phyloP scores from a whole-genome alignment of 1,139 yeast species.

The Yamadazyma siamensis region DNA sequence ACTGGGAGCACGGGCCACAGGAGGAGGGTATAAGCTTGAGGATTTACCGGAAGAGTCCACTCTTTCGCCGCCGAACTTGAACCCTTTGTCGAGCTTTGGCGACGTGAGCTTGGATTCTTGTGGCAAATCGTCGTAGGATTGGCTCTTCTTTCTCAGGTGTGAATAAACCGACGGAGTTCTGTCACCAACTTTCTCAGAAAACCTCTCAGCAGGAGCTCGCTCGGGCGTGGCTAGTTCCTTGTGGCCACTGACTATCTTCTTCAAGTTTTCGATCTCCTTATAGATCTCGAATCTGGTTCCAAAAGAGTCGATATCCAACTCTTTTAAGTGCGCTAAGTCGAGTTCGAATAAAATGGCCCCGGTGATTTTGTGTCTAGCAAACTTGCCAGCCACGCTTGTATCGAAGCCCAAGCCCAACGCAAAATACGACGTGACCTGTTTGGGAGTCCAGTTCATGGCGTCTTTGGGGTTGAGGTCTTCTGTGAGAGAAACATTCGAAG shows the following conservation, averaged over 20 bases:
- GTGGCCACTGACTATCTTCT: conserved; percentile 18
- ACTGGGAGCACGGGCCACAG: conserved; percentile 2
- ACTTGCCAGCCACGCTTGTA: conserved; percentile 66
- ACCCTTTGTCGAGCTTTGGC: conserved; percentile 12
- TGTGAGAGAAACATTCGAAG: conserved; percentile 18
- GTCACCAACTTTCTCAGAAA: not conserved
- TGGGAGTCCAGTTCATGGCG: conserved; percentile 76
- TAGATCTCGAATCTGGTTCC: conserved; percentile 93
- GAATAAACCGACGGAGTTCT: conserved; percentile 1
- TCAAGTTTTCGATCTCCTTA: conserved; percentile 79
- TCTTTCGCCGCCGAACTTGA: conserved; percentile 20
- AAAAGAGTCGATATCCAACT: conserved; percentile 85
- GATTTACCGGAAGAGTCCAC: conserved; percentile 4
- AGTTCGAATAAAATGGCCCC: conserved; percentile 83
- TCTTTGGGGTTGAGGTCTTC: conserved; percentile 47
- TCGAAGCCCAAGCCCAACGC: conserved; percentile 68
- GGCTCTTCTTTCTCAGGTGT: conserved; percentile 19
- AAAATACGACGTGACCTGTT: conserved; percentile 79
- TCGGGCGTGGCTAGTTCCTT: conserved; percentile 2
- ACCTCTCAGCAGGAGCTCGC: not conserved
- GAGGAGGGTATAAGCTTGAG: conserved; percentile 6
- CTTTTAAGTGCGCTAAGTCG: conserved; percentile 83
- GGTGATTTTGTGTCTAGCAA: conserved; percentile 82
- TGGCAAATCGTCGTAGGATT: conserved; percentile 48
- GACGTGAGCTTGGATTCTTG: conserved; percentile 5